These are phyloP conservation scores for Cercospora sesami DNA, from an alignment of 2,329 filamentous ascomycete species.

Conservation along the genomic window DNA sequence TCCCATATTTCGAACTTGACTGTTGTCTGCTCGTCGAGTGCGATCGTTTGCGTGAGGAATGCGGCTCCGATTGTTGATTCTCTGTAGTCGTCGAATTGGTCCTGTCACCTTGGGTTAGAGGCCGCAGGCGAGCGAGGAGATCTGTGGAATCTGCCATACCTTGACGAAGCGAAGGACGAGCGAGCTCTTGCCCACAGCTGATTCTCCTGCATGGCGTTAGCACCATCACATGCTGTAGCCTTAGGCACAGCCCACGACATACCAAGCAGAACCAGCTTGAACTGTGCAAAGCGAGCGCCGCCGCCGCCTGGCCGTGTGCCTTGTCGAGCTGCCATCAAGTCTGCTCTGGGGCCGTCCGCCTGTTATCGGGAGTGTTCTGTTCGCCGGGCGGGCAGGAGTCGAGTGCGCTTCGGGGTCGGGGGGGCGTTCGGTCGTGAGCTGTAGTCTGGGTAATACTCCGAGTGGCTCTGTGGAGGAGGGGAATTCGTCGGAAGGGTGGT, in stretches of 20 bases:
- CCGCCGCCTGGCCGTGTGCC: constrained; percentile 61
- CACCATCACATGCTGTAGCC: constrained; percentile 40
- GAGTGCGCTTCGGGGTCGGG: background rate
- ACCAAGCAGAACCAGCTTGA: constrained; percentile 98
- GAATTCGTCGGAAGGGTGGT: background rate
- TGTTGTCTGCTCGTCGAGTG: constrained; percentile 94
- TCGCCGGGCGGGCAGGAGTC: background rate
- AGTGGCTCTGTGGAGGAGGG: background rate
- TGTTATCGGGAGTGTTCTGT: background rate
- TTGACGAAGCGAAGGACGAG: constrained; percentile 98
- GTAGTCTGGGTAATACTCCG: background rate
- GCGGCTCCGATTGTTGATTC: constrained; percentile 98
- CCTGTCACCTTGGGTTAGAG: constrained; percentile 53
- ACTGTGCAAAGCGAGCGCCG: constrained; percentile 86
- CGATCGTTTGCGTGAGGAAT: constrained; percentile 98
- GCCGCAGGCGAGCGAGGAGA: background rate
- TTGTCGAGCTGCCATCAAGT: constrained; percentile 80
- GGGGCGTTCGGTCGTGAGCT: background rate
- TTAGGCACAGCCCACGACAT: constrained; percentile 41
- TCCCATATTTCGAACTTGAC: constrained; percentile 99
- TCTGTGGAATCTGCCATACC: constrained; percentile 53
- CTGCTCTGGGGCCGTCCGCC: background rate
- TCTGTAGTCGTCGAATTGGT: constrained; percentile 98
- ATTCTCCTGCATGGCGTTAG: constrained; percentile 69
- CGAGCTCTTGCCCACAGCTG: constrained; percentile 98